Base-by-base conservation (phyloP, 495 filamentous ascomycete genomes). In the Durotheca rogersii region DNA sequence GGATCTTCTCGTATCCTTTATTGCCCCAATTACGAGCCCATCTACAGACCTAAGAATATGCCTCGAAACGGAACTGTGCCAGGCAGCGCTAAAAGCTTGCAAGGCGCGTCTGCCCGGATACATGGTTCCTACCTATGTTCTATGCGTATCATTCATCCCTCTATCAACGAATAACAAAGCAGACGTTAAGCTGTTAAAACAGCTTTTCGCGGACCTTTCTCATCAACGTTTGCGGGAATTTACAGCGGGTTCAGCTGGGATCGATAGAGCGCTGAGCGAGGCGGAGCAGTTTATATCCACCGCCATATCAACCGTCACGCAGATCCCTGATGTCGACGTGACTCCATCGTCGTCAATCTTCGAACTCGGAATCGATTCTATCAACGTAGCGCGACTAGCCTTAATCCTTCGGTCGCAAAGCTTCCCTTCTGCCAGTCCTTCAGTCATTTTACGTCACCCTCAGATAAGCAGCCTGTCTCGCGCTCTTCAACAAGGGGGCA, bases 361-460 rank as follows among this genome's bases (percentile, higher is more conserved):
- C 56, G 87, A 93, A 41, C 69, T 94, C 1, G 89, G 89, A 0
- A 72, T 92, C 5, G 90, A 93, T 61, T 92, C 88, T 0, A 88
- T 95, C 10, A 87, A 86, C 0, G 84, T 85, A 2, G 81, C 90
- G 16, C 77, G 80, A 16, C 72, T 94, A 15, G 67, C 74, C 0
- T 66, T 74, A 0, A 57, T 54, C n/a, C 65, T 87, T 11, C 81
- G 75, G 44, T 64, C 70, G 9, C 61, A 67, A 1, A 81, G 84
- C 0, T 77, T 89, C 47, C 18, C 54, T 2, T 71, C 74, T 15
- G 85, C 81, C 1, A 77, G 76, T 16, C 75, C 84, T 11, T 82
- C 86, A 0, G 44, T 81, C 2, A 74, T 93, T 16, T 80, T 92
- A 72, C 81, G 76, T 44, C 72, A 88, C 57, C 76, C 82, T 7